Evolutionary conservation across 2,329 filamentous ascomycete species (phyloP), one percentile per base, ranked within the genome.

Genomic region (Bisporella sp.): DNA sequence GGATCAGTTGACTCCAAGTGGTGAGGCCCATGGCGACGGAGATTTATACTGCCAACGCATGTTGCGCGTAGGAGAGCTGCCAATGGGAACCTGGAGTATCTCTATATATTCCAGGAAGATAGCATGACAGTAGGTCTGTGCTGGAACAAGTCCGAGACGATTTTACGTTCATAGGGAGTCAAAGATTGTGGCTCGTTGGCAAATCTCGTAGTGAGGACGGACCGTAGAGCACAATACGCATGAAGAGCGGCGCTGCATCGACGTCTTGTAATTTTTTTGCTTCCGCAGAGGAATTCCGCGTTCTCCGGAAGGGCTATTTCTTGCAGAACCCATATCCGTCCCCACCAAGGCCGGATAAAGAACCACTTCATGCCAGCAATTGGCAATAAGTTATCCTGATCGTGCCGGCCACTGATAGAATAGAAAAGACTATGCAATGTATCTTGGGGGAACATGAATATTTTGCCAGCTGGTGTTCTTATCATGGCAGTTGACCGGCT

Each of bases 271-370:
- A 56, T 50, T 43, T 37, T 48, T 29, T 54, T 52, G 39, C 31
- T 54, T 30, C 51, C 49, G 50, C 49, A 56, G 41, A 52, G 12
- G 35, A 56, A 54, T 43, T 48, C 52, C 21, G 49, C 54, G 9
- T 56, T 52, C 46, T 54, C 33, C 13, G 43, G 13, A 32, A 56
- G 41, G n/a, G 51, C 47, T 42, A 56, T 49, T 48, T 56, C 54
- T 51, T 56, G 51, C 41, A 56, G 44, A 49, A 56, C 51, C 51
- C 48, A 56, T 44, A 51, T 54, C 41, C 48, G 48, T 37, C 43
- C 41, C 51, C 46, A 56, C 48, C 49, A 56, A 12, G 46, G 42
- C 21, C 51, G 47, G 12, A 4, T 47, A 46, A 56, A 56, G 29
- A 56, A 46, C 11, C 44, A 32, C 12, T 28, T 46, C 29, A 56